A percentile compares a stretch with the other conserved stretches of the same genome.
phyloP scores from a whole-genome alignment of 176 grass and related monocot genomes.

The Avena insularis region DNA sequence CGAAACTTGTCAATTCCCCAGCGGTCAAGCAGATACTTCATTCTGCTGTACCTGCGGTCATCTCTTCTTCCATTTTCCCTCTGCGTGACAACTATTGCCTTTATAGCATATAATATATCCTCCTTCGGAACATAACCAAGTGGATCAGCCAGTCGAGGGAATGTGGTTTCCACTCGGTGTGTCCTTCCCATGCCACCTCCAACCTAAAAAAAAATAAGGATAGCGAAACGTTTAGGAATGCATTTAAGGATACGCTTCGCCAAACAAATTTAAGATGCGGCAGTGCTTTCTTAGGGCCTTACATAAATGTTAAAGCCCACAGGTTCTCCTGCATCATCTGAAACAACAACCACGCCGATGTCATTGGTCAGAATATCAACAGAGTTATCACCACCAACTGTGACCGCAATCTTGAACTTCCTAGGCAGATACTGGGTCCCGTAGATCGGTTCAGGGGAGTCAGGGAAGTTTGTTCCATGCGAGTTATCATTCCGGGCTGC shows the following conservation, averaged over 20 bases:
- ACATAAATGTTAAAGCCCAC: conserved; percentile 97
- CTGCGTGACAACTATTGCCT: conserved; percentile 95
- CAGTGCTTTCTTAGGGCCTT: conserved; percentile 42
- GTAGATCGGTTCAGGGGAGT: conserved; percentile 93
- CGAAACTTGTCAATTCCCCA: conserved; percentile 99
- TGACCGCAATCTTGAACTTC: conserved; percentile 97
- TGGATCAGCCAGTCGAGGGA: conserved; percentile 83
- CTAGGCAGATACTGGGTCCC: conserved; percentile 95
- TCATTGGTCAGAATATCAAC: conserved; percentile 98
- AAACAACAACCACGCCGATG: conserved; percentile 91
- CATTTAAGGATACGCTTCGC: not conserved
- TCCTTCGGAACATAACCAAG: conserved; percentile 95
- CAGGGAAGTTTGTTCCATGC: conserved; percentile 83
- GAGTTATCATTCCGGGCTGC: conserved; percentile 92
- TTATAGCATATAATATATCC: conserved; percentile 97
- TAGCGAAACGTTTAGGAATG: conserved; percentile 22
- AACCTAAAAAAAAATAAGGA: conserved; percentile 67
- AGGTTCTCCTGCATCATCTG: conserved; percentile 83
- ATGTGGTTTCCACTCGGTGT: conserved; percentile 87
- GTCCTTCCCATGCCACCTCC: conserved; percentile 99
- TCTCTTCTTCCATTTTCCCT: conserved; percentile 99
- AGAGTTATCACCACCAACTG: conserved; percentile 84
- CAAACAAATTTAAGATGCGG: not conserved
- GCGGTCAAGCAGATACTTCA: conserved; percentile 90
- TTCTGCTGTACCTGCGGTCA: conserved; percentile 88